A percentile compares a stretch with the other conserved stretches of the same genome.
Conservation (phyloP, 805 yeast species). For the Schizosaccharomyces lindneri region DNA sequence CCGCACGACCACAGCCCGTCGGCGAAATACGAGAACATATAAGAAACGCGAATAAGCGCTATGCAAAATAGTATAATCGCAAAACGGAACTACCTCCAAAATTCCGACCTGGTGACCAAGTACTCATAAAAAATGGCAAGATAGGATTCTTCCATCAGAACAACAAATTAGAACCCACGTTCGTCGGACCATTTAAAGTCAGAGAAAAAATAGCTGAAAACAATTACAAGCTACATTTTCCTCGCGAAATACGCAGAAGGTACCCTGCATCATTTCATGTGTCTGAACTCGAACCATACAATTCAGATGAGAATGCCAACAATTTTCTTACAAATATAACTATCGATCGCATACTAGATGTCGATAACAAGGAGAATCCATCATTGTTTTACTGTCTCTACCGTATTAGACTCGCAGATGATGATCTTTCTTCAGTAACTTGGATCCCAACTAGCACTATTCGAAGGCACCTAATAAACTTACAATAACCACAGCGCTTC, state of each 20-base stretch:
- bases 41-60: neutral
- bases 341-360: too few relatives aligned
- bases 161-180: neutral
- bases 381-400: too few relatives aligned
- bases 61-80: neutral
- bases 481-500: too few relatives aligned
- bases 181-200: neutral
- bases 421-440: too few relatives aligned
- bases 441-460: too few relatives aligned
- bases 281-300: neutral
- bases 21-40: neutral
- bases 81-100: neutral
- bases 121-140: neutral
- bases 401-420: too few relatives aligned
- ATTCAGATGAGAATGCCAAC: neutral
- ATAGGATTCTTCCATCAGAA: too few relatives aligned
- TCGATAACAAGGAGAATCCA: too few relatives aligned
- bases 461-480: too few relatives aligned
- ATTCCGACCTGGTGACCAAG: neutral
- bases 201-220: neutral
- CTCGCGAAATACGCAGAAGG: neutral
- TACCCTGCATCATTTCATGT: neutral
- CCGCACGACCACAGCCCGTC: neutral
- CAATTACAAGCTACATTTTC: neutral
- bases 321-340: too few relatives aligned